A percentile compares a stretch with the other conserved stretches of the same genome.
Conservation (phyloP, 352 stramenopile genomes). For the Phytophthora macrochlamydospora region DNA sequence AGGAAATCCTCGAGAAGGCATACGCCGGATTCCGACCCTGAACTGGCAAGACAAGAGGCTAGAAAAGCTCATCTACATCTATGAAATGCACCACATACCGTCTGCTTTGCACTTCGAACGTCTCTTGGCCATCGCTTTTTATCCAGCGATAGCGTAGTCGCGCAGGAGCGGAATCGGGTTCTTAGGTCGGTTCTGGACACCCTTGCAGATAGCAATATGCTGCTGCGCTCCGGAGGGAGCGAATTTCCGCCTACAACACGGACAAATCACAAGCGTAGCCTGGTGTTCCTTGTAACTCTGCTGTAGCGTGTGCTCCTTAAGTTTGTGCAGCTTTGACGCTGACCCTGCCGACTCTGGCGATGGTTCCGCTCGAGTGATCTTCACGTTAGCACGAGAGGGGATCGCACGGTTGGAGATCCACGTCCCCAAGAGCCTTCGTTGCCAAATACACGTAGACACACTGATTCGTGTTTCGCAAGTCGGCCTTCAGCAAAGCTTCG, state of each 20-base stretch:
- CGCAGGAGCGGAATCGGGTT: slow-evolving; percentile 72
- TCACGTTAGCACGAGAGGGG: slow-evolving; percentile 8
- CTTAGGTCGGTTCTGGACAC: slow-evolving; percentile 79
- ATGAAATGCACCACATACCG: slow-evolving; percentile 24
- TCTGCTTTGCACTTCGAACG: slow-evolving; percentile 9
- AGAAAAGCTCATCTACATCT: slow-evolving; percentile 18
- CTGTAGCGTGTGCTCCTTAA: slow-evolving; percentile 65
- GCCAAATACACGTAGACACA: slow-evolving; percentile 82
- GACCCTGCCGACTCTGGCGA: slow-evolving; percentile 18
- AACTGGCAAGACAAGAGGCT: slow-evolving; percentile 21
- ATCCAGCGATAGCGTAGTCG: slow-evolving; percentile 73
- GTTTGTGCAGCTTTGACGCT: slow-evolving; percentile 31
- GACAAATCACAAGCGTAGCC: slow-evolving; percentile 79
- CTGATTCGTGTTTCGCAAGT: slow-evolving; percentile 80
- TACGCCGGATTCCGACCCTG: slow-evolving; percentile 88
- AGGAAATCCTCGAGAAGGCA: slow-evolving; percentile 94
- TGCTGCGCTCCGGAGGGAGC: slow-evolving; percentile 81
- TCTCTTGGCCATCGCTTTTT: slow-evolving; percentile 11
- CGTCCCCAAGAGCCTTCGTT: slow-evolving; percentile 78
- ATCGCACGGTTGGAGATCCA: slow-evolving; percentile 31
- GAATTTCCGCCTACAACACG: slow-evolving; percentile 82
- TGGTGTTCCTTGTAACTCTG: slow-evolving; percentile 83
- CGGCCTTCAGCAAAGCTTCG: slow-evolving; percentile 83
- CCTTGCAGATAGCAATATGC: slow-evolving; percentile 88
- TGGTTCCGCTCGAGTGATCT: slow-evolving; percentile 15